Percentiles rank a stretch among this genome's conserved stretches.
Evolutionary conservation across 176 grass and related monocot species (phyloP).

Genomic region (Dactylis glomerata): DNA sequence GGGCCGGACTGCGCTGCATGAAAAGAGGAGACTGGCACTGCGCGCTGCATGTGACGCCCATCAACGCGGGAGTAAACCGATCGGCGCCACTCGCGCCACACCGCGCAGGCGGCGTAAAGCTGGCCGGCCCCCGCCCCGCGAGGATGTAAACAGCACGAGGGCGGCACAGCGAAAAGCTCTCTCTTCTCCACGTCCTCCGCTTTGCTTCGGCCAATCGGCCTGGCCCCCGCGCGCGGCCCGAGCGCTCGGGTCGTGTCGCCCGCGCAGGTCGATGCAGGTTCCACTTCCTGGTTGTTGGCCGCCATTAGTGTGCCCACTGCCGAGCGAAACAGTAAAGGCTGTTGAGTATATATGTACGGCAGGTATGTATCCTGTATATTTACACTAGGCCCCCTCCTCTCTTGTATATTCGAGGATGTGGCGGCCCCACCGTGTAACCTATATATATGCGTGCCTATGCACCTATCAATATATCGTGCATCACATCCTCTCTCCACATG

Average conservation of each 20-base stretch:
- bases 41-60: conserved; percentile 23
- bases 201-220: neutral
- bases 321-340: neutral
- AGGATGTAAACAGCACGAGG: neutral
- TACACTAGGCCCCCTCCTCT: no score
- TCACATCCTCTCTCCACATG: no score
- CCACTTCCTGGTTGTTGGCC: neutral
- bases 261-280: neutral
- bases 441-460: no score
- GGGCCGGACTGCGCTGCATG: neutral
- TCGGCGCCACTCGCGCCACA: neutral
- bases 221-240: neutral
- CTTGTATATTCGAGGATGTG: no score
- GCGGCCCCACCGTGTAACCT: no score
- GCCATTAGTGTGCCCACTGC: neutral
- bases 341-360: no score
- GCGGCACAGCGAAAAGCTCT: neutral
- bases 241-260: neutral
- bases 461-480: no score
- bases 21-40: conserved; percentile 25
- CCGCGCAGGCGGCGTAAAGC: neutral
- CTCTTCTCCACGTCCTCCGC: neutral
- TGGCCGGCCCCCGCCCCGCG: neutral
- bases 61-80: conserved; percentile 8
- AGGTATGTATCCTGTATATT: no score